Base-by-base conservation (phyloP, 1,284 basidiomycete species). In the Xerocomus amazonicus region DNA sequence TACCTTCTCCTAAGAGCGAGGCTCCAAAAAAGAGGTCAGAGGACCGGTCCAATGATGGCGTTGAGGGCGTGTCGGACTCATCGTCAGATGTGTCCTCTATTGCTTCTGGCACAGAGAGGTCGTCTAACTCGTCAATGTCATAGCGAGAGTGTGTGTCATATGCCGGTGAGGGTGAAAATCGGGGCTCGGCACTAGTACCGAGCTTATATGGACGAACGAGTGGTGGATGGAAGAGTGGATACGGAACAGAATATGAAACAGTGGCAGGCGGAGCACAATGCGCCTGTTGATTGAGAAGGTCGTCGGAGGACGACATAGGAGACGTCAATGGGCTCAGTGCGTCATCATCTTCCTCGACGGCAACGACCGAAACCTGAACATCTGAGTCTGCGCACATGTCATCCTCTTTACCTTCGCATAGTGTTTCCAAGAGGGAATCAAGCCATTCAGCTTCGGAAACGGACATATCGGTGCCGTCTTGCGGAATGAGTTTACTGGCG, bases 81-180 rank as follows among this genome's bases (percentile, higher is more conserved):
- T 90, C 87, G 69, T 89, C 87, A 40, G 87, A 90, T 42, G 77
- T 80, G 68, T 90, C 87, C 64, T 89, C 87, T 73, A 89, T 86
- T 44, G 84, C 83, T 61, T 89, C 87, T 45, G 84, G 86, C 37
- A 88, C 79, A 29, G 81, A 73, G 34, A 80, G 73, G 58, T 84
- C 81, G 61, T 85, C 83, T 58, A 79, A 62, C 67, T 85, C 81
- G 62, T 83, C 79, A 53, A 73, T 63, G 61, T 81, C 73, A 58
- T 73, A 76, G 58, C 82, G 84, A 47, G 83, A 79, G 43, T 85
- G 72, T 74, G 60, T 23, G 19, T 79, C 76, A 69, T 77, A 79
- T 53, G 73, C 67, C 19, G 70, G 58, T 23, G 72, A 69, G 45
- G 58, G 55, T 50, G 70, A 60, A 60, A 73, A 70, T 52, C 73